Conservation (phyloP, 768 basidiomycete species). For the Lactarius akahatsu region DNA sequence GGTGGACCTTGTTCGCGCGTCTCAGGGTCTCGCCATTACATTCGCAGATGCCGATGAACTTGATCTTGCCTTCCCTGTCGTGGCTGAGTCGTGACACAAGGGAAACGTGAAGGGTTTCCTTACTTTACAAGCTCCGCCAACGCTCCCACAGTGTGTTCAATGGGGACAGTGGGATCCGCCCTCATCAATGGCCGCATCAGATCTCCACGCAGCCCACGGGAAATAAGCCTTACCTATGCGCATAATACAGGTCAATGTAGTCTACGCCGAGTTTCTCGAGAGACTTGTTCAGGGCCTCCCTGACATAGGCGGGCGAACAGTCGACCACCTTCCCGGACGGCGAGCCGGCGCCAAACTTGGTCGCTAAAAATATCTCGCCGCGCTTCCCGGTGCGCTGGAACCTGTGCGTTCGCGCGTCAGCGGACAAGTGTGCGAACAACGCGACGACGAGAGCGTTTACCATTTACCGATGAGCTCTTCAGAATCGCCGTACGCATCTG, state of each 20-base stretch:
- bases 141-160: slow-evolving; percentile 27
- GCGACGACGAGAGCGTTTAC: slow-evolving; percentile 21
- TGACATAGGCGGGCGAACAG: slow-evolving; percentile 35
- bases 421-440: neutral
- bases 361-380: slow-evolving; percentile 46
- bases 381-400: slow-evolving; percentile 57
- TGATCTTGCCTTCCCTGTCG: slow-evolving; percentile 38
- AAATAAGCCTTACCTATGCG: slow-evolving; percentile 32
- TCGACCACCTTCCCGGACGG: slow-evolving; percentile 26
- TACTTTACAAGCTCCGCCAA: slow-evolving; percentile 34
- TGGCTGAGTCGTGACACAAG: neutral
- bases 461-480: slow-evolving; percentile 52
- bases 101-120: slow-evolving; percentile 36
- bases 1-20: slow-evolving; percentile 41
- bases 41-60: slow-evolving; percentile 39
- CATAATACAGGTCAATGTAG: slow-evolving; percentile 37
- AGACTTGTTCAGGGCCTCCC: slow-evolving; percentile 32
- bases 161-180: slow-evolving; percentile 23
- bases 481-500: slow-evolving; percentile 42
- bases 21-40: slow-evolving; percentile 37
- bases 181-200: slow-evolving; percentile 7
- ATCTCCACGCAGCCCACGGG: neutral
- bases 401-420: slow-evolving; percentile 35
- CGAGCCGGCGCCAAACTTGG: slow-evolving; percentile 38
- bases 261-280: slow-evolving; percentile 35